phyloP scores from a whole-genome alignment of 495 filamentous ascomycete genomes.

The Penicillium goetzii region DNA sequence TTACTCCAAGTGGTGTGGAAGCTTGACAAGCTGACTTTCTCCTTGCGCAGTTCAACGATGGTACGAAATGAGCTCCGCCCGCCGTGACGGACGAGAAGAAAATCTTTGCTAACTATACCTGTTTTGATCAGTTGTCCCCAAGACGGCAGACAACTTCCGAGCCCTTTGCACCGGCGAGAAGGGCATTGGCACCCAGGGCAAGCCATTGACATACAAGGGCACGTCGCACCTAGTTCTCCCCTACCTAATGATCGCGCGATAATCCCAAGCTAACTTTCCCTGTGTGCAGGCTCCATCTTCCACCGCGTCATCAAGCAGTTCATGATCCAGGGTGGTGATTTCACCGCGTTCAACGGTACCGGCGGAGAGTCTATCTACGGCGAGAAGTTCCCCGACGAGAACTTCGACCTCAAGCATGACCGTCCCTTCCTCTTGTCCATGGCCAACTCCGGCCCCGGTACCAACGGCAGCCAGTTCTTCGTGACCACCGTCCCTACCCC shows the following conservation, averaged over 20 bases:
- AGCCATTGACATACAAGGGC: constrained; percentile 74
- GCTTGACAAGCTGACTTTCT: constrained; percentile 15
- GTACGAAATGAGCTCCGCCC: constrained; percentile 40
- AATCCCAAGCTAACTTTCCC: constrained; percentile 1
- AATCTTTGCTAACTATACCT: constrained; percentile 25
- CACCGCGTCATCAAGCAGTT: constrained; percentile 98
- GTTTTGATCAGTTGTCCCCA: constrained; percentile 69
- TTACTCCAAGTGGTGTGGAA: not conserved
- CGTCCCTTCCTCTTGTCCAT: constrained; percentile 94
- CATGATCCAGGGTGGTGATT: constrained; percentile 99
- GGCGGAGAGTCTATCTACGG: constrained; percentile 98
- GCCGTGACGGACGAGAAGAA: not conserved
- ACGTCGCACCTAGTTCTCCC: constrained; percentile 19
- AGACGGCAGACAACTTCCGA: constrained; percentile 92
- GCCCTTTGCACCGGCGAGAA: constrained; percentile 92
- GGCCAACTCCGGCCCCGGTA: constrained; percentile 93
- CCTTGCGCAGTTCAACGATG: constrained; percentile 69
- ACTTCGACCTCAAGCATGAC: constrained; percentile 91
- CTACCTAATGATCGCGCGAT: not conserved
- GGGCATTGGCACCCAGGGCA: constrained; percentile 82
- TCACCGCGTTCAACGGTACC: constrained; percentile 93
- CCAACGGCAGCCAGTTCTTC: constrained; percentile 99
- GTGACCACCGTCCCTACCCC: constrained; percentile 91
- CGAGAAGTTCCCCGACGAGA: constrained; percentile 97
- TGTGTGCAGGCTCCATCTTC: constrained; percentile 69